These are phyloP conservation scores for Cyberlindnera galapagoensis DNA, from an alignment of 805 yeast species.

Conservation along the genomic window DNA sequence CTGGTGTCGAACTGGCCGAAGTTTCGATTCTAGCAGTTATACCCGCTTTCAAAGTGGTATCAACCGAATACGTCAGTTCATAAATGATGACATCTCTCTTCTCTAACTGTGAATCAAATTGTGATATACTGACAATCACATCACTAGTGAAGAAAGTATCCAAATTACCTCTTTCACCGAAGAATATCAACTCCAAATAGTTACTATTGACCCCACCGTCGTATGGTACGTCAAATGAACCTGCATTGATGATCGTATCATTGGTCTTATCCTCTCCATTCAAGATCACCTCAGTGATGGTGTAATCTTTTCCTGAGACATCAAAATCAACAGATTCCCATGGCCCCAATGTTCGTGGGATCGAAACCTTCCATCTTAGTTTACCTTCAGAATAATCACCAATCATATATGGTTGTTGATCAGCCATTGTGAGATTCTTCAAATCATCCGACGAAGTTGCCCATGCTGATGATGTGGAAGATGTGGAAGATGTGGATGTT, in stretches of 20 bases:
- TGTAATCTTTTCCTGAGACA: conserved; percentile 5
- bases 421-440: background rate
- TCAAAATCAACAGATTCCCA: conserved; percentile 7
- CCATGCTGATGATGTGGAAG: background rate
- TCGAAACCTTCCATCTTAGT: conserved; percentile 8
- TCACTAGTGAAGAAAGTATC: conserved; percentile 4
- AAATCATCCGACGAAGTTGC: conserved; percentile 1
- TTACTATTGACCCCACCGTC: background rate
- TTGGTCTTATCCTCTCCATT: conserved; percentile 7
- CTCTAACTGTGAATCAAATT: conserved; percentile 4
- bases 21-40: background rate
- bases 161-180: conserved; percentile 5
- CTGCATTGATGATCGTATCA: conserved; percentile 5
- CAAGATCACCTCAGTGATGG: conserved; percentile 3
- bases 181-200: conserved; percentile 5
- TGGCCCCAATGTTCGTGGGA: conserved; percentile 13
- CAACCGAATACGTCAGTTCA: conserved; percentile 7
- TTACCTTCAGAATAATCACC: conserved; percentile 8
- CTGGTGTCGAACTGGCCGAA: background rate
- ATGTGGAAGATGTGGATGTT: conserved; percentile 1
- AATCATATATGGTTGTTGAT: conserved; percentile 6
- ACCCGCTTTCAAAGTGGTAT: background rate
- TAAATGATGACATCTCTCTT: conserved; percentile 8
- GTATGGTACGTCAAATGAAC: conserved; percentile 3
- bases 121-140: conserved; percentile 5